phyloP scores from a whole-genome alignment of 306 rosid genomes.

The Aeschynomene evenia region DNA sequence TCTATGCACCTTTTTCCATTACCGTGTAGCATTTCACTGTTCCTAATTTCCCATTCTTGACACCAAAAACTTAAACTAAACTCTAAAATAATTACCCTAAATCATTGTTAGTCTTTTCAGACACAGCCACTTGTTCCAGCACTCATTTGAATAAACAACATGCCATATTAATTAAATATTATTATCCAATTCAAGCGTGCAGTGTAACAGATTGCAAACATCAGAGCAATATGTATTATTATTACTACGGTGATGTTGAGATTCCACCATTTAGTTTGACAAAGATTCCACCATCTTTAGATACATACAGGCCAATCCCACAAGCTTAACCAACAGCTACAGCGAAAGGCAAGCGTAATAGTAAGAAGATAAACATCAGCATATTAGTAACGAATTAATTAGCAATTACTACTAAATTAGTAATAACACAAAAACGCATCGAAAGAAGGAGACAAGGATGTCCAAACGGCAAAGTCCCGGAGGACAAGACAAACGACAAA shows the following conservation, averaged over 20 bases:
- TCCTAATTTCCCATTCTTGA: background rate
- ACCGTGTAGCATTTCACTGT: background rate
- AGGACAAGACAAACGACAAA: conserved; percentile 42
- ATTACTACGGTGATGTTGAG: background rate
- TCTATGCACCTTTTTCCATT: background rate
- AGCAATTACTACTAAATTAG: no score
- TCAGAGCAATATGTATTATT: background rate
- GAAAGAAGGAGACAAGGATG: conserved; percentile 22
- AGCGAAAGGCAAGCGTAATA: background rate
- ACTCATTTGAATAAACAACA: background rate
- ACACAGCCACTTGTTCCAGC: background rate
- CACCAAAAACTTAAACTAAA: background rate
- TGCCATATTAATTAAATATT: background rate
- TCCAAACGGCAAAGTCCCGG: conserved; percentile 25
- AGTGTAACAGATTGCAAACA: background rate
- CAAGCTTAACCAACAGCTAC: background rate
- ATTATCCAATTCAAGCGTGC: conserved; percentile 11
- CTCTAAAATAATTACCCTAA: background rate
- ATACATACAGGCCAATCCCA: background rate
- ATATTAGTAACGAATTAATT: background rate
- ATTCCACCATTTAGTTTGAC: background rate
- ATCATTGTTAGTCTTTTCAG: background rate
- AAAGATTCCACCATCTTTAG: background rate
- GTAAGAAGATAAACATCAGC: background rate
- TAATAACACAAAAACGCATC: background rate